A percentile compares a stretch with the other conserved stretches of the same genome.
These are phyloP conservation scores for Auriscalpium microsporum DNA, from an alignment of 768 basidiomycete genomes.

Conservation along the genomic window DNA sequence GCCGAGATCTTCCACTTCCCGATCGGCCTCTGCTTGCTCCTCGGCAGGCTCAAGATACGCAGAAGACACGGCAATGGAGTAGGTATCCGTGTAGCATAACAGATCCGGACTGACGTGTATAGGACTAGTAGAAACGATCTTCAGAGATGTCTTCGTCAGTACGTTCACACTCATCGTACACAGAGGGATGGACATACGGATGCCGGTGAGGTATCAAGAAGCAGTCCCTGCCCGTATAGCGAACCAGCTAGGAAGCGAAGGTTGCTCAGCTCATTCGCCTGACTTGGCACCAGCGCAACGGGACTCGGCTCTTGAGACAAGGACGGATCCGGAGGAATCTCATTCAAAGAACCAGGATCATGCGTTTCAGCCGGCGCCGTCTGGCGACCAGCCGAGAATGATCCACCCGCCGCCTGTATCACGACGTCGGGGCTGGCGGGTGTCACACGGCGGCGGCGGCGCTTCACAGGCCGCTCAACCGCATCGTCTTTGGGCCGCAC, in stretches of 20 bases:
- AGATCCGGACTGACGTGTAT: too few relatives aligned
- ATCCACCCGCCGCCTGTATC: background rate
- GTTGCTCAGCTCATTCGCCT: background rate
- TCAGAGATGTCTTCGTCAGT: too few relatives aligned
- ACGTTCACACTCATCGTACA: too few relatives aligned
- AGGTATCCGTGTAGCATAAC: background rate
- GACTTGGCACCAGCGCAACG: background rate
- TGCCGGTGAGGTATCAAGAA: background rate
- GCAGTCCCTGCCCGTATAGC: background rate
- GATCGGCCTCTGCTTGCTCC: constrained; percentile 1
- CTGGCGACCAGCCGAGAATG: background rate
- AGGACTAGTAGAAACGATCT: too few relatives aligned
- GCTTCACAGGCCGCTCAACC: constrained; percentile 12
- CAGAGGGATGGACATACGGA: background rate
- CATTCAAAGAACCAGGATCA: background rate
- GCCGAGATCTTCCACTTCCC: constrained; percentile 12
- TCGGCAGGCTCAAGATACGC: background rate
- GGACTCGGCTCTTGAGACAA: background rate
- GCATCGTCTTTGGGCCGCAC: constrained; percentile 33
- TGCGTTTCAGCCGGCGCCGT: background rate
- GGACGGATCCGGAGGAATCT: background rate
- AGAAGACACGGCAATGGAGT: background rate
- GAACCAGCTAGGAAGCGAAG: background rate
- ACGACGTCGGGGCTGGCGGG: background rate
- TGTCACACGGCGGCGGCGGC: constrained; percentile 10